Conservation (phyloP, 2,329 filamentous ascomycete species). For the Ceratocystis diversiconidia region DNA sequence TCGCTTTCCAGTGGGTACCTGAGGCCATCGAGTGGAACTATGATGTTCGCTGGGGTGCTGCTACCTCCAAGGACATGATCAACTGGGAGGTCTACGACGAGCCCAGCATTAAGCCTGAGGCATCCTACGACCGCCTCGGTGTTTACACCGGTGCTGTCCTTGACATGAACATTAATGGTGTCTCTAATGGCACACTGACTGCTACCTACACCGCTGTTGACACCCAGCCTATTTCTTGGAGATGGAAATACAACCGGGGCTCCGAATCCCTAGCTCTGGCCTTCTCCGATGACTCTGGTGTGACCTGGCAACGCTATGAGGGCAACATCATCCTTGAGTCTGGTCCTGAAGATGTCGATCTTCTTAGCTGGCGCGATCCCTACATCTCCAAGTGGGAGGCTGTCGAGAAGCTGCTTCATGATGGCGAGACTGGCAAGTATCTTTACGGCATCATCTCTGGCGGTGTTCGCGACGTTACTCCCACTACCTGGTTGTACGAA, state of each 20-base stretch:
- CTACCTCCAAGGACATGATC: conserved; percentile 29
- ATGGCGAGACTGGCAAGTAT: conserved; percentile 17
- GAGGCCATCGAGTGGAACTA: conserved; percentile 21
- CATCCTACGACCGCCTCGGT: conserved; percentile 31
- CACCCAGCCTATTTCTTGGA: conserved; percentile 33
- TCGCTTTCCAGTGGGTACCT: conserved; percentile 28
- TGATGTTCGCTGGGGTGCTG: conserved; percentile 26
- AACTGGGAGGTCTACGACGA: conserved; percentile 20
- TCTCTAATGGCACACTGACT: conserved; percentile 25
- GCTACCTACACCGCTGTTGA: conserved; percentile 33
- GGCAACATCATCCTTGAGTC: conserved; percentile 20
- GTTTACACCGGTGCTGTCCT: conserved; percentile 34
- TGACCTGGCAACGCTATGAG: conserved; percentile 20
- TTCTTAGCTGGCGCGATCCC: conserved; percentile 23
- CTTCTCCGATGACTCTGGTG: conserved; percentile 26
- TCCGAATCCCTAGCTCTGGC: conserved; percentile 34
- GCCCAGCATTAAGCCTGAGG: conserved; percentile 19
- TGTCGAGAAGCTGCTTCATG: conserved; percentile 19
- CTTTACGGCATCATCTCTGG: conserved; percentile 32
- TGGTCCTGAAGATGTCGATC: conserved; percentile 20
- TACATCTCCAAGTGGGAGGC: conserved; percentile 21
- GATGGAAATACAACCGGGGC: conserved; percentile 31
- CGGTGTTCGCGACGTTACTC: conserved; percentile 20
- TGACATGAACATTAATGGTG: conserved; percentile 29
- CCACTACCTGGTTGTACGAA: conserved; percentile 21